phyloP scores from a whole-genome alignment of 2,329 filamentous ascomycete genomes.

The Fonsecaea pedrosoi region DNA sequence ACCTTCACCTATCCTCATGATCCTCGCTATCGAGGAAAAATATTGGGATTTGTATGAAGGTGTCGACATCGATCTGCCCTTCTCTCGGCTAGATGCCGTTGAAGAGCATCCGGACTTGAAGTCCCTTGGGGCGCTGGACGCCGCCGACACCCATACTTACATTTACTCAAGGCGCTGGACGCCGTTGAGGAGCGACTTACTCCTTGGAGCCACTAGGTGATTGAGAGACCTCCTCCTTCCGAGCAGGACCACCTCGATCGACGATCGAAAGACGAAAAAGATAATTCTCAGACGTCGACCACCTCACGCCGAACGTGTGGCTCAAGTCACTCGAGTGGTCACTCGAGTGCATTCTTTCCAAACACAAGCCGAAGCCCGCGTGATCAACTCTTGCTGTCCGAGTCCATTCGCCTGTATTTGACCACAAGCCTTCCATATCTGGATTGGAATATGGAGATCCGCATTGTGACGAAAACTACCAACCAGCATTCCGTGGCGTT shows the following conservation, averaged over 20 bases:
- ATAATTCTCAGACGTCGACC: slow-evolving; percentile 29
- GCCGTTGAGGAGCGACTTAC: no score
- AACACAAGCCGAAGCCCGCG: no score
- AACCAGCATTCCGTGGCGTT: background rate
- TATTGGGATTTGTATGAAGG: no score
- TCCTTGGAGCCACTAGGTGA: background rate
- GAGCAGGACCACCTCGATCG: slow-evolving; percentile 10
- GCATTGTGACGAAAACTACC: background rate
- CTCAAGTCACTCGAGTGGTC: no score
- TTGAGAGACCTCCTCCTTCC: slow-evolving; percentile 3
- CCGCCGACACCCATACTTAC: no score
- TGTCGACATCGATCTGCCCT: no score
- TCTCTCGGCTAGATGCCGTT: slow-evolving; percentile 27
- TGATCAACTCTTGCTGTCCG: no score
- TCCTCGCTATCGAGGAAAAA: no score
- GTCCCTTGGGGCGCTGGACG: no score
- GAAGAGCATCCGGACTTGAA: slow-evolving; percentile 27
- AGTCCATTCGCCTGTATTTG: background rate
- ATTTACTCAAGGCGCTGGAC: no score
- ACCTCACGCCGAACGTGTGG: slow-evolving; percentile 12
- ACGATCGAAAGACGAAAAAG: slow-evolving; percentile 22
- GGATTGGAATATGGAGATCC: slow-evolving; percentile 23
- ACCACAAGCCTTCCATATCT: slow-evolving; percentile 27
- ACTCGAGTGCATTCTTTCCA: no score
- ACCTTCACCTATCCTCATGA: no score